phyloP scores from a whole-genome alignment of 345 rosid genomes.

The Carallia brachiata region DNA sequence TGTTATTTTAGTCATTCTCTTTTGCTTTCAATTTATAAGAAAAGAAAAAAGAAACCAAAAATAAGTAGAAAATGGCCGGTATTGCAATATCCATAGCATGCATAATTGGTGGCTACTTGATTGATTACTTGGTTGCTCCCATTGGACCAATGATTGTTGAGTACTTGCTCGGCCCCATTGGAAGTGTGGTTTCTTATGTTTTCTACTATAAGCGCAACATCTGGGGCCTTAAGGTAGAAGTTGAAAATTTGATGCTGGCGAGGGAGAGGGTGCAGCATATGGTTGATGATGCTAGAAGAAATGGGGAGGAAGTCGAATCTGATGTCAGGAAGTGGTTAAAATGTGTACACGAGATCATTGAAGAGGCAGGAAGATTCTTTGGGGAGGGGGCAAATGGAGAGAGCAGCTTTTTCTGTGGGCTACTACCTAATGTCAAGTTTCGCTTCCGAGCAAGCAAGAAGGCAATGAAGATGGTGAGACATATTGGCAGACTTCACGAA shows the following conservation, averaged over 20 bases:
- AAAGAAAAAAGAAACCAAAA: no score
- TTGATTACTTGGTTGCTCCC: not conserved
- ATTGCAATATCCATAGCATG: not conserved
- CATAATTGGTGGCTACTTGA: not conserved
- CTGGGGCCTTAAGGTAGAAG: not conserved
- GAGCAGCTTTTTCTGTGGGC: not conserved
- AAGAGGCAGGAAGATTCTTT: not conserved
- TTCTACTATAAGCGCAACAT: conserved; percentile 4
- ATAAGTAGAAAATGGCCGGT: not conserved
- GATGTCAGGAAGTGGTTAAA: not conserved
- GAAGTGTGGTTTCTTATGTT: not conserved
- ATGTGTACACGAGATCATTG: not conserved
- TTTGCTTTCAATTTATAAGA: no score
- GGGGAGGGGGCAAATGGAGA: conserved; percentile 5
- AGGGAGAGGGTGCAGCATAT: not conserved
- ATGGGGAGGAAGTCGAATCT: not conserved
- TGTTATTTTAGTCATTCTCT: no score
- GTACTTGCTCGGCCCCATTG: not conserved
- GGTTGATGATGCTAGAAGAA: conserved; percentile 8
- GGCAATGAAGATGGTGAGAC: not conserved
- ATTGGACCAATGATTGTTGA: not conserved
- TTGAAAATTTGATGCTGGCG: not conserved
- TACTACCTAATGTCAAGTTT: not conserved
- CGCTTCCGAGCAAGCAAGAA: not conserved
- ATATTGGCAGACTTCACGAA: not conserved